phyloP scores from a whole-genome alignment of 1,284 basidiomycete genomes.

The Cutaneotrichosporon sp. region DNA sequence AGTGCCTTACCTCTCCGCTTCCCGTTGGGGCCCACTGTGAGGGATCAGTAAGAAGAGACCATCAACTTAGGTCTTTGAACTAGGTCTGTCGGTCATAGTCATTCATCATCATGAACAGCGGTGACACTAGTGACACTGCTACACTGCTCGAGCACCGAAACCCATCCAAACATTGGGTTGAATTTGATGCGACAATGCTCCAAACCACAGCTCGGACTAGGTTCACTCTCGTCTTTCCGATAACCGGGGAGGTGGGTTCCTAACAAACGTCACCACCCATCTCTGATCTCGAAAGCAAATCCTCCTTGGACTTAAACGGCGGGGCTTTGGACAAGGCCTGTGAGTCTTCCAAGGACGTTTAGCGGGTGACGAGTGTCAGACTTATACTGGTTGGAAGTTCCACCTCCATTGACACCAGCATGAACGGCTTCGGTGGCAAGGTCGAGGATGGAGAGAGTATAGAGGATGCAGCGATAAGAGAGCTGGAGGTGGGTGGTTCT shows the following conservation, averaged over 20 bases:
- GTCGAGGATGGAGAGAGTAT: conserved; percentile 64
- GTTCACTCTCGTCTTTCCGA: conserved; percentile 11
- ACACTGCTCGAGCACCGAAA: not conserved
- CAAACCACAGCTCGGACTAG: not conserved
- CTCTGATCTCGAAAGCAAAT: conserved; percentile 47
- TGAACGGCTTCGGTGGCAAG: conserved; percentile 74
- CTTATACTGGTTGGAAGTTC: not conserved
- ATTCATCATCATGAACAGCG: too few species aligned
- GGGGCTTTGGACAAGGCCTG: conserved; percentile 66
- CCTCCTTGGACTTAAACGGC: conserved; percentile 68
- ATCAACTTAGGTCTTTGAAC: not conserved
- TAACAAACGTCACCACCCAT: not conserved
- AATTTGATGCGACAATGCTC: not conserved
- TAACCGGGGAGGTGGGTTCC: not conserved
- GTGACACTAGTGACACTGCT: not conserved
- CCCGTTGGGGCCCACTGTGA: too few species aligned
- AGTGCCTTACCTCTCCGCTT: not conserved
- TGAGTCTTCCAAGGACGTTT: conserved; percentile 43
- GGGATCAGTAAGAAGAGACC: too few species aligned
- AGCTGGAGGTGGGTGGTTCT: conserved; percentile 53
- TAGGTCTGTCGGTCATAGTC: not conserved
- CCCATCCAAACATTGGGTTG: not conserved
- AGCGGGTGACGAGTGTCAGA: not conserved
- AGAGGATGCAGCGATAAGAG: conserved; percentile 63
- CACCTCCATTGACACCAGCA: conserved; percentile 52